Evolutionary conservation across 208 protist species (phyloP).

Genomic region (Blechomonas ayalai): DNA sequence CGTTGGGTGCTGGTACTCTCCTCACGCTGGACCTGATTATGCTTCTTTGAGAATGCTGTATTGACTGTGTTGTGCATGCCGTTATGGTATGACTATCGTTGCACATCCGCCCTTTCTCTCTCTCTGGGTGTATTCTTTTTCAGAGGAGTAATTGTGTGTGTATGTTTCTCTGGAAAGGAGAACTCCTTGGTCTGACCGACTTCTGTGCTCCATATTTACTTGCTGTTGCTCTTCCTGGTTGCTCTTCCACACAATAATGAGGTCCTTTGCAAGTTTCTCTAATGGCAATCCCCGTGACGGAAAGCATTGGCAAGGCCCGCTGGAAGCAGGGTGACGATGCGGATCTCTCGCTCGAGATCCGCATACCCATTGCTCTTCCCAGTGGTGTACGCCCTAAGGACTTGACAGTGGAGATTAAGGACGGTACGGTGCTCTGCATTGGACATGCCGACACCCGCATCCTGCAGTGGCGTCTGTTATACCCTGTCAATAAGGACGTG

Average conservation of each 20-base stretch:
- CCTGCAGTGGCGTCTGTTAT: constrained; percentile 82
- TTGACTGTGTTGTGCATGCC: neutral
- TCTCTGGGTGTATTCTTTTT: constrained; percentile 1
- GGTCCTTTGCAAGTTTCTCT: constrained; percentile 6
- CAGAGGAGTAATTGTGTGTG: constrained; percentile 9
- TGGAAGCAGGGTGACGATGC: constrained; percentile 72
- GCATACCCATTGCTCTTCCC: constrained; percentile 60
- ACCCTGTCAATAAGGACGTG: constrained; percentile 54
- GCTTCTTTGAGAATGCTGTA: too few species aligned
- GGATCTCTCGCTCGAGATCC: constrained; percentile 55
- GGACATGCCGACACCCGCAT: constrained; percentile 48
- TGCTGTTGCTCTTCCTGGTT: neutral
- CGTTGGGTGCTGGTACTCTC: too few species aligned
- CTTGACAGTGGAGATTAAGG: constrained; percentile 76
- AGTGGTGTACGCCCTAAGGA: constrained; percentile 57
- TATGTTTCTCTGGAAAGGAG: too few species aligned
- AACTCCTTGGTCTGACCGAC: too few species aligned
- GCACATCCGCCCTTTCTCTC: neutral
- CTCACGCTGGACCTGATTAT: too few species aligned
- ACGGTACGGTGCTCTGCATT: constrained; percentile 62
- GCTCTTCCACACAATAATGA: neutral
- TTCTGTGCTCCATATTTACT: too few species aligned
- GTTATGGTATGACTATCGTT: constrained; percentile 3
- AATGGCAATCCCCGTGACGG: constrained; percentile 25
- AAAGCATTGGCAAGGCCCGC: constrained; percentile 49